Evolutionary conservation across 208 protist genomes (phyloP).

Genomic region (Wallacemonas sp.): DNA sequence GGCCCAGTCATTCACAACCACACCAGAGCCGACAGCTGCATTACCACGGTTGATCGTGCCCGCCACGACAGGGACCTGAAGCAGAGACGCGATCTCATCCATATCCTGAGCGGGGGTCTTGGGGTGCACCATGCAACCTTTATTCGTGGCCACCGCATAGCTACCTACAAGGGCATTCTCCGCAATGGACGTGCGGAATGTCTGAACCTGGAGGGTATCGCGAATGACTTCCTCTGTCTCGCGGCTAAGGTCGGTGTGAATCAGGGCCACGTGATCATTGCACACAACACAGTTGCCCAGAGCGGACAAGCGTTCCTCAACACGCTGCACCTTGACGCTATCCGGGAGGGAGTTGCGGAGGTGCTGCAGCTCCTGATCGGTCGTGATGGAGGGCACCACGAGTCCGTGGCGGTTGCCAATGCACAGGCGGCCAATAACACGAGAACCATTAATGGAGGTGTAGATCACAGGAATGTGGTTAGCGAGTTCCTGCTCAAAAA

Average conservation of each 20-base stretch:
- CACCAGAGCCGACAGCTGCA: conserved; percentile 91
- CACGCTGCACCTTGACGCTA: conserved; percentile 94
- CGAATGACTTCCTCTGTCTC: conserved; percentile 99
- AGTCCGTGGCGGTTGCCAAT: conserved; percentile 98
- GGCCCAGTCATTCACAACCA: conserved; percentile 99
- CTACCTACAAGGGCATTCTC: conserved; percentile 98
- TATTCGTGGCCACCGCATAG: conserved; percentile 98
- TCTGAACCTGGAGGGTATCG: conserved; percentile 98
- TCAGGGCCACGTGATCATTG: conserved; percentile 99
- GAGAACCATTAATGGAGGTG: conserved; percentile 95
- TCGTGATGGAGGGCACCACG: conserved; percentile 98
- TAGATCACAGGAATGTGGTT: conserved; percentile 99
- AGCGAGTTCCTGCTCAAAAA: conserved; percentile 98
- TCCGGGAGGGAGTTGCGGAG: conserved; percentile 99
- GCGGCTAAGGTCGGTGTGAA: conserved; percentile 99
- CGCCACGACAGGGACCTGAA: conserved; percentile 98
- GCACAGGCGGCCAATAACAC: conserved; percentile 97
- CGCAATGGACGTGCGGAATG: conserved; percentile 98
- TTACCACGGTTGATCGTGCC: conserved; percentile 99
- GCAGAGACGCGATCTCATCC: conserved; percentile 98
- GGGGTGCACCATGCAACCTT: conserved; percentile 98
- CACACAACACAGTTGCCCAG: conserved; percentile 99
- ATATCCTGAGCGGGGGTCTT: conserved; percentile 97
- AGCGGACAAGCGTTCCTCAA: conserved; percentile 98
- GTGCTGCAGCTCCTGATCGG: conserved; percentile 99